These are phyloP conservation scores for Trifolium pratense DNA, from an alignment of 306 rosid species.

Conservation along the genomic window DNA sequence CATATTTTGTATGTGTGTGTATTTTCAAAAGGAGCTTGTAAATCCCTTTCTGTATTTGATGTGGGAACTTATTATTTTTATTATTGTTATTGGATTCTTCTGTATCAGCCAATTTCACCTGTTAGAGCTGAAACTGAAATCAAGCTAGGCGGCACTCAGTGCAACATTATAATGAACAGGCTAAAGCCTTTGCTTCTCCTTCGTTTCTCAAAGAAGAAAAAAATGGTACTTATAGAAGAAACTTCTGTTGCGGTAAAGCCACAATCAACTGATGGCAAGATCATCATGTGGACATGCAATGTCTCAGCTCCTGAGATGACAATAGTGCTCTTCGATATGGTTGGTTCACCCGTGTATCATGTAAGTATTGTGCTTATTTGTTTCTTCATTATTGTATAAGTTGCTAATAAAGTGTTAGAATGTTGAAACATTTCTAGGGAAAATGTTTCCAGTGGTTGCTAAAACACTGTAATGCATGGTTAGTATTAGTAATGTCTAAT, in stretches of 20 bases:
- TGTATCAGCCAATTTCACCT: slow-evolving; percentile 71
- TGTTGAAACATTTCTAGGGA: slow-evolving; percentile 36
- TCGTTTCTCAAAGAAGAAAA: slow-evolving; percentile 71
- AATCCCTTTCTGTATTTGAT: slow-evolving; percentile 28
- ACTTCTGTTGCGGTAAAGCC: slow-evolving; percentile 57
- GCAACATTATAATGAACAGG: slow-evolving; percentile 86
- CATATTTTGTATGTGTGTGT: neutral
- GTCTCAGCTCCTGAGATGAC: slow-evolving; percentile 99
- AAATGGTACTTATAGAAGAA: slow-evolving; percentile 74
- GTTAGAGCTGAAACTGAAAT: slow-evolving; percentile 92
- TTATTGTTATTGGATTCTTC: slow-evolving; percentile 33
- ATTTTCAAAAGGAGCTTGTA: slow-evolving; percentile 11
- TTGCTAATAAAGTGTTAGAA: slow-evolving; percentile 28
- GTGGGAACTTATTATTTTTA: slow-evolving; percentile 33
- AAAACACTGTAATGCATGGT: slow-evolving; percentile 6
- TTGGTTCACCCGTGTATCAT: slow-evolving; percentile 81
- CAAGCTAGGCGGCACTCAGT: slow-evolving; percentile 90
- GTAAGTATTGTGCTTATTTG: slow-evolving; percentile 59
- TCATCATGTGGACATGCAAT: slow-evolving; percentile 94
- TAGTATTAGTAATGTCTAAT: slow-evolving; percentile 3
- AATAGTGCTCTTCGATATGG: slow-evolving; percentile 69
- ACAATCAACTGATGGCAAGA: slow-evolving; percentile 63
- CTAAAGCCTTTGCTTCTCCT: slow-evolving; percentile 82
- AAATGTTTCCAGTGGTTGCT: slow-evolving; percentile 20
- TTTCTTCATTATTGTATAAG: slow-evolving; percentile 25